phyloP scores from a whole-genome alignment of 306 rosid genomes.

The Spatholobus suberectus region DNA sequence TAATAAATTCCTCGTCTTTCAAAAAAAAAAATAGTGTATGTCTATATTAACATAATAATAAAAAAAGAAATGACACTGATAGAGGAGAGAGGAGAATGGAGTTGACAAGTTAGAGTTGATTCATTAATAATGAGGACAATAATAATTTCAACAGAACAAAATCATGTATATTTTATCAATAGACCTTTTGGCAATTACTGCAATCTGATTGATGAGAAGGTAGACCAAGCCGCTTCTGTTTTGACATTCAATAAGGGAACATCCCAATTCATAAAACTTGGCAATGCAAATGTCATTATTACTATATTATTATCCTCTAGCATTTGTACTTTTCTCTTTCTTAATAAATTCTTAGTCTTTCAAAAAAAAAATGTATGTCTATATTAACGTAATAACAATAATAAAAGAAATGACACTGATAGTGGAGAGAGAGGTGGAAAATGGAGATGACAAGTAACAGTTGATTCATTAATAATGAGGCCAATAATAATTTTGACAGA shows the following conservation, averaged over 20 bases:
- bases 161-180: conserved; percentile 13
- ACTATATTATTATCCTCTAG: background rate
- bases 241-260: conserved; percentile 23
- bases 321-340: background rate
- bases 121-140: conserved; percentile 22
- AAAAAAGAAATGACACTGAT: background rate
- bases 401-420: background rate
- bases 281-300: conserved; percentile 20
- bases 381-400: conserved; percentile 15
- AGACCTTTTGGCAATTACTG: conserved; percentile 86
- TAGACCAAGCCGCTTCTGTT: conserved; percentile 29
- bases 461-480: conserved; percentile 28
- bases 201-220: background rate
- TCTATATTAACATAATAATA: conserved; percentile 6
- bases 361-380: background rate
- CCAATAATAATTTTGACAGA: background rate
- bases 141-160: conserved; percentile 19
- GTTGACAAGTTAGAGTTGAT: background rate
- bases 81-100: background rate
- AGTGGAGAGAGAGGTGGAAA: conserved; percentile 2
- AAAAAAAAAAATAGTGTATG: background rate
- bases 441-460: background rate
- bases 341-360: background rate
- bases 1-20: background rate
- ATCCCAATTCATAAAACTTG: conserved; percentile 27